These are phyloP conservation scores for Linanthus parryae DNA, from an alignment of 148 eudicot species.

Conservation along the genomic window DNA sequence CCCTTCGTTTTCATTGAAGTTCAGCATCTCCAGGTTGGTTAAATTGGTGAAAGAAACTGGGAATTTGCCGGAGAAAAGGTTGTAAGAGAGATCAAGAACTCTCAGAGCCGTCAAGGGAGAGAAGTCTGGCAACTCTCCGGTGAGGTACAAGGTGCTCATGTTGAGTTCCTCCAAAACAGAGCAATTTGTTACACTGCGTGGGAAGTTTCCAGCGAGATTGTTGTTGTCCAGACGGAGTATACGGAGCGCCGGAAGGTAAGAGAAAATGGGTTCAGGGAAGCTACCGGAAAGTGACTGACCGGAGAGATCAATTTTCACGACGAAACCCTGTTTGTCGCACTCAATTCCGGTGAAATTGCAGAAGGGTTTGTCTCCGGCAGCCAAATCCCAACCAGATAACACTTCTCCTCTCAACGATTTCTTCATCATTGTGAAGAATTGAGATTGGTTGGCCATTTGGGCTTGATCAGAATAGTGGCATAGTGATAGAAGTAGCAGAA, in stretches of 20 bases:
- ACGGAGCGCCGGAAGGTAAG: constrained; percentile 49
- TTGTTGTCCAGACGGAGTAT: constrained; percentile 45
- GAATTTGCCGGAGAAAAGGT: constrained; percentile 48
- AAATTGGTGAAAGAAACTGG: constrained; percentile 59
- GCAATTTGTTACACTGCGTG: constrained; percentile 46
- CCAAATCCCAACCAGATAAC: constrained; percentile 42
- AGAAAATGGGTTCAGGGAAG: constrained; percentile 53
- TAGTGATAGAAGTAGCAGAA: constrained; percentile 21
- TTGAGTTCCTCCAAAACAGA: constrained; percentile 44
- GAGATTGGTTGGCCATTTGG: constrained; percentile 29
- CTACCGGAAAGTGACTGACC: constrained; percentile 45
- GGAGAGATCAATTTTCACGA: constrained; percentile 36
- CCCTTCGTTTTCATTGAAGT: constrained; percentile 49
- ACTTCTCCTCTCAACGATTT: constrained; percentile 39
- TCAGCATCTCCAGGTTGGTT: constrained; percentile 39
- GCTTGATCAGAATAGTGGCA: constrained; percentile 18
- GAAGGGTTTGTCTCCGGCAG: constrained; percentile 20
- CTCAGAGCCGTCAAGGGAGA: constrained; percentile 43
- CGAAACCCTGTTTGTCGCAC: constrained; percentile 43
- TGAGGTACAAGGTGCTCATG: constrained; percentile 25
- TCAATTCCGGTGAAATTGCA: constrained; percentile 55
- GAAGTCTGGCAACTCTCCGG: constrained; percentile 54
- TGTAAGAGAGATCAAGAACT: constrained; percentile 46
- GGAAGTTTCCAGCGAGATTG: constrained; percentile 39
- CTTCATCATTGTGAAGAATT: constrained; percentile 48